Evolutionary conservation across 2,329 filamentous ascomycete species (phyloP), one percentile per base, ranked within the genome.

Genomic region (Beauveria brongniartii): DNA sequence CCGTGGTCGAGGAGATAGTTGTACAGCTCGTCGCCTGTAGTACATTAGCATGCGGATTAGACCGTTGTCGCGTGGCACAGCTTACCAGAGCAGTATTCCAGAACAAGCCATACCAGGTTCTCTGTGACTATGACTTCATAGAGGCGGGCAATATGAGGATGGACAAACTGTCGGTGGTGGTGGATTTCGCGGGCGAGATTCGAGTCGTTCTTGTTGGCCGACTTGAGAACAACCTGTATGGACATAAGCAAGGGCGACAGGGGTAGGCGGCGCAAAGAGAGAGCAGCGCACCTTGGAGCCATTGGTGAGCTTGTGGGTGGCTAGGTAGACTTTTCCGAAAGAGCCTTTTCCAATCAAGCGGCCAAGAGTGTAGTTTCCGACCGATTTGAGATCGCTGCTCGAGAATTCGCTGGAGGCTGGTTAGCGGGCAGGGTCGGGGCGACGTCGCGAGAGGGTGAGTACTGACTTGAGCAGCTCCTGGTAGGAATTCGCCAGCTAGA

Each of bases 91-190:
- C 94, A 99, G 73, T 96, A 99, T 77, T 99, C 94, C 69, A 99
- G 78, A 34, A 95, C 94, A 70, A 99, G 82, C 94, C 94, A 99
- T 57, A 99, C 95, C 73, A 97, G 75, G 55, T 80, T 87, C 76
- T 99, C 94, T 1, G 94, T 99, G 64, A 99, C 92, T 68, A 99
- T 96, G 63, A 99, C 93, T 78, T 99, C 94, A 79, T 99, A 97
- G 24, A 99, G 80, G 55, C 94, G 85, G 51, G 94, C 92, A 69
- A 99, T 99, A 76, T 99, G 94, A 24, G 94, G 94, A 71, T 99
- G 94, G 65, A 96, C 83, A 75, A 99, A 97, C 75, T 99, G 94
- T 67, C 94, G 90, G 73, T 99, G 94, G 73, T 99, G 94, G 74
- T 99, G 94, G 68, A 99, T 99, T 74, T 99, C 94, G 68, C 94